Evolutionary conservation across 306 rosid genomes (phyloP), one percentile per base, ranked within the genome.

Genomic region (Inga oerstediana): DNA sequence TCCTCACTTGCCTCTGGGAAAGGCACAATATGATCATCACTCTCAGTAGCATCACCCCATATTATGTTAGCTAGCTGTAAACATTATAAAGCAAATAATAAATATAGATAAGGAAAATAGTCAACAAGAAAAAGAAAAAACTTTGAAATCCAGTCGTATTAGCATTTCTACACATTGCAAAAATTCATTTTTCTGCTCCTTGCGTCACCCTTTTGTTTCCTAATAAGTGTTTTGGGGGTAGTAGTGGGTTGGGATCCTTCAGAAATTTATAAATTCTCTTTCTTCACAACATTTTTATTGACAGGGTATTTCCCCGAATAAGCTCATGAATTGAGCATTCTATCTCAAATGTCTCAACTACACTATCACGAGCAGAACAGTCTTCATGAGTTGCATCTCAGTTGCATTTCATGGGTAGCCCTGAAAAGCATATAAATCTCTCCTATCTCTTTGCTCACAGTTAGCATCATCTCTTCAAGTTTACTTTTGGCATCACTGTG

Each of bases 21-120:
- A 70, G 97, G 99, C 87, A 94, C 97, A 87, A 94, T 92, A 86
- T 96, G 98, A 82, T 94, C 99, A 88, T 90, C 94, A 77, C 79
- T 88, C 83, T 90, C 97, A 67, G 81, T 86, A 72, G 85, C 88
- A 89, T 93, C 98, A 82, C 86, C 97, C 97, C 98, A 94, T 94
- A 96, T 84, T 91, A 96, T 94, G 88, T 92, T 91, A 24, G 90
- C 88, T 72, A 96, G 93, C 99, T 94, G 99, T 90, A 85, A 89
- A 65, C 4, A 72, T 34, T 48, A 35, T 79, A 34, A 69, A 80
- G 79, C 61, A 84, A 78, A 49, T 77, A 81, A 68, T 56, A 73
- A 44, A 69, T 39, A 79, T 72, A 69, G 58, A 83, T 13, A 24
- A 80, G 37, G 58, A 39, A 39, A 81, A 27, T 62, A 76, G 66